Percentiles rank a stretch among this genome's conserved stretches.
These are phyloP conservation scores for Micractinium sp. DNA, from an alignment of 139 green algal species.

Conservation along the genomic window DNA sequence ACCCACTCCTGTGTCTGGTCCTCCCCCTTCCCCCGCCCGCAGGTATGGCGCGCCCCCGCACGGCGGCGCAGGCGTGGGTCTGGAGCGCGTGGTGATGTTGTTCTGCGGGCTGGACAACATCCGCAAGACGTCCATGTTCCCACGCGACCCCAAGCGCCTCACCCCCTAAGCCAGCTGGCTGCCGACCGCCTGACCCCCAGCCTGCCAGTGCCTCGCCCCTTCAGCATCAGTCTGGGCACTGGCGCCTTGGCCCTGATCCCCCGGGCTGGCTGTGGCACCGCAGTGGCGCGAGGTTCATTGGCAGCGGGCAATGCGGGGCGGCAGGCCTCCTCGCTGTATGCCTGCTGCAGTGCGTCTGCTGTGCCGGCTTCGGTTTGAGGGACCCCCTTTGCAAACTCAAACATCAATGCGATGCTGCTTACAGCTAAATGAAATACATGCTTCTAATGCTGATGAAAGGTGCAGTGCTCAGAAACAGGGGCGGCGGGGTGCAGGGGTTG, in stretches of 20 bases:
- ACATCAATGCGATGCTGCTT: no score
- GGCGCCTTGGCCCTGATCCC: no score
- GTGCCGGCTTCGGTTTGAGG: no score
- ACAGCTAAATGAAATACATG: neutral
- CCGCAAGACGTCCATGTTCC: slow-evolving; percentile 91
- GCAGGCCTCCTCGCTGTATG: no score
- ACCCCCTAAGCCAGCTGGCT: slow-evolving; percentile 71
- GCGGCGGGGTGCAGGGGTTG: neutral
- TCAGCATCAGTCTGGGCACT: no score
- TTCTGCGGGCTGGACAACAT: slow-evolving; percentile 74
- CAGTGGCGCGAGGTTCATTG: no score
- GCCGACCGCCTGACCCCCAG: no score
- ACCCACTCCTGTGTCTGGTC: neutral
- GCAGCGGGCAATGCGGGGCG: no score
- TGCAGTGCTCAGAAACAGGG: neutral
- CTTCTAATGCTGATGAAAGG: neutral
- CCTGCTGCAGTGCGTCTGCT: no score
- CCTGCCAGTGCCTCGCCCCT: no score
- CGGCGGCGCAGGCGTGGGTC: slow-evolving; percentile 91
- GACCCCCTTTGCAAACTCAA: no score
- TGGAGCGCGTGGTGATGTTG: slow-evolving; percentile 99
- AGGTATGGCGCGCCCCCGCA: slow-evolving; percentile 89
- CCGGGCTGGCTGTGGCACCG: no score
- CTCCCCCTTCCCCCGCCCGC: neutral
- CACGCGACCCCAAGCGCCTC: slow-evolving; percentile 92